Evolutionary conservation across 805 yeast genomes (phyloP).

Genomic region (Torulaspora indica): DNA sequence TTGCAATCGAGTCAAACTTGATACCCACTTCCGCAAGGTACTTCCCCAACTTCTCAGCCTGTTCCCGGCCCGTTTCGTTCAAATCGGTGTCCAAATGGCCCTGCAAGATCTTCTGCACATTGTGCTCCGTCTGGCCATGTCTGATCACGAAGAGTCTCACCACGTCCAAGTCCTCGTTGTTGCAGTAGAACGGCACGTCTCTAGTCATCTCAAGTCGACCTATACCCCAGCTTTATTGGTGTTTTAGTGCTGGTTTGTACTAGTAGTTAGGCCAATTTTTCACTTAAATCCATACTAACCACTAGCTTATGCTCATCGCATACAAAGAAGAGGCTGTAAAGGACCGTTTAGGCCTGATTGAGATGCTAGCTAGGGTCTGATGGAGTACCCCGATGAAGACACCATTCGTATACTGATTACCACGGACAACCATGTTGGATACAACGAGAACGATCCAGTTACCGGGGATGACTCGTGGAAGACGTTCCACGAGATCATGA

Average conservation of each 20-base stretch:
- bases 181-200: constrained; percentile 17
- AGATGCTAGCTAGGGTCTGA: constrained; percentile 5
- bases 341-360: neutral
- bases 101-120: constrained; percentile 63
- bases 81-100: constrained; percentile 69
- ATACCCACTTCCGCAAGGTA: constrained; percentile 33
- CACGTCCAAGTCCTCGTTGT: constrained; percentile 37
- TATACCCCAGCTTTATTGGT: neutral
- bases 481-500: constrained; percentile 80
- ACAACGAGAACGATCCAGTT: constrained; percentile 81
- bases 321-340: neutral
- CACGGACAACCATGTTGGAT: constrained; percentile 96
- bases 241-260: neutral
- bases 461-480: constrained; percentile 86
- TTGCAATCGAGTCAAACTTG: constrained; percentile 36
- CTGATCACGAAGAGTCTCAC: constrained; percentile 61
- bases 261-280: constrained; percentile 1
- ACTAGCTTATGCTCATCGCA: neutral
- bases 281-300: neutral
- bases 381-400: constrained; percentile 39
- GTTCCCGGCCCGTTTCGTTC: constrained; percentile 56
- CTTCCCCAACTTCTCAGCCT: constrained; percentile 53
- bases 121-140: constrained; percentile 82
- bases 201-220: constrained; percentile 16
- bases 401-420: constrained; percentile 77